Conservation (phyloP, 2,329 filamentous ascomycete species). For the Aspergillus luchuensis region DNA sequence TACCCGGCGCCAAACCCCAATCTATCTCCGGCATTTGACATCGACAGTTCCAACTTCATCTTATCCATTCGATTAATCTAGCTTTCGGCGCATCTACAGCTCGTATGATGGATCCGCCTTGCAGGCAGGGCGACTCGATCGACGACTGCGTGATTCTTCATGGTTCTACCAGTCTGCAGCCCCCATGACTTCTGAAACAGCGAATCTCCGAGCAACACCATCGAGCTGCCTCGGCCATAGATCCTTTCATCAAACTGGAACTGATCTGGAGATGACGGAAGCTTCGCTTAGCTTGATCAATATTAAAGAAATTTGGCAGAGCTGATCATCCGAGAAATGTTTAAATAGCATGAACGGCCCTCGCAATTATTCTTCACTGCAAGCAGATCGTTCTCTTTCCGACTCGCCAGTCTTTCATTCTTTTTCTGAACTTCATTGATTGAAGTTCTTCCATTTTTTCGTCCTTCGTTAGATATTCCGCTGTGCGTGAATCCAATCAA, state of each 20-base stretch:
- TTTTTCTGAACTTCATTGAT: conserved; percentile 4
- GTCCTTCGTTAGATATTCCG: background rate
- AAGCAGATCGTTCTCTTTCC: background rate
- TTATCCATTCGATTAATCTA: background rate
- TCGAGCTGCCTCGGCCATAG: background rate
- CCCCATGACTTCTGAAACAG: background rate
- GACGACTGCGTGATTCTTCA: background rate
- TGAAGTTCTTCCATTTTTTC: conserved; percentile 8
- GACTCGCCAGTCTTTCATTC: background rate
- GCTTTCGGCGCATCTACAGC: too few relatives aligned
- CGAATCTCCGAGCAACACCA: background rate
- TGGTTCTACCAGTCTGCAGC: background rate
- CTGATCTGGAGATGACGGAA: background rate
- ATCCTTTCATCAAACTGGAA: background rate
- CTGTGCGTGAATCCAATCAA: background rate
- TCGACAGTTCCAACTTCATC: background rate
- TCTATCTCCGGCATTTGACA: background rate
- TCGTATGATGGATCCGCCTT: background rate
- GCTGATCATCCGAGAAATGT: background rate
- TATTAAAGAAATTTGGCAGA: background rate
- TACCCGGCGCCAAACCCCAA: background rate
- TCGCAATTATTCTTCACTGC: background rate
- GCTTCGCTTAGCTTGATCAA: background rate
- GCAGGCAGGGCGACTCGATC: too few relatives aligned
- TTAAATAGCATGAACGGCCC: background rate